Evolutionary conservation across 2,329 filamentous ascomycete genomes (phyloP), one percentile per base, ranked within the genome.

Genomic region (Plenodomus biglobosus): DNA sequence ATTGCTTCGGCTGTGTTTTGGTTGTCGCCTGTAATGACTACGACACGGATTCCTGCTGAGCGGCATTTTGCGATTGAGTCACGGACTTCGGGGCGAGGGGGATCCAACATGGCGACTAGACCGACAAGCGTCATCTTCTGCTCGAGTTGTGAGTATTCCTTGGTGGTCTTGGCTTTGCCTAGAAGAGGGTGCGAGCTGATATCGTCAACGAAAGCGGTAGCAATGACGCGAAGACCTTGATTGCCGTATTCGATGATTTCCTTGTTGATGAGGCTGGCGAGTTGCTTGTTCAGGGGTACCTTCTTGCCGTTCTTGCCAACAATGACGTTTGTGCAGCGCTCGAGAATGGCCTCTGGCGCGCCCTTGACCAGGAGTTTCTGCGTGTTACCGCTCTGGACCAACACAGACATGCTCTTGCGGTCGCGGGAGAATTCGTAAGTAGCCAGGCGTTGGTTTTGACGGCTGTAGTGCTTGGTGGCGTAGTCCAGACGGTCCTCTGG

Each of bases 21-120:
- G 77, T 96, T 99, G 76, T 99, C 94, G 66, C 94, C 94, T 44
- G 94, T 99, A 73, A 99, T 96, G 57, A 99, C 94, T 61, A 99
- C 90, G 41, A 99, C 90, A 53, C 94, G 88, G 64, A 99, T 97
- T 61, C 94, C 94, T 60, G 94, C 94, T 54, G 90, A 85, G 73
- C 87, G 89, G 76, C 94, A 99, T 73, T 95, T 88, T 67, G 80
- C 80, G 63, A 99, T 95, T 40, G 94, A 94, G 42, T 78, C 81
- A 43, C 88, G 83, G 10, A 97, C 94, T 76, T 99, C 94, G 40
- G 90, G 88, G 32, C 94, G 90, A 64, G 94, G 94, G 62, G 94
- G 94, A 71, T 99, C 94, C 68, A 96, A 81, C 94, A 99, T 99
- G 62, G 88, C 91, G 60, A 96, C 88, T 46, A 99, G 84, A 56